These are phyloP conservation scores for Penicillium argentinense DNA, from an alignment of 495 filamentous ascomycete species.

Conservation along the genomic window DNA sequence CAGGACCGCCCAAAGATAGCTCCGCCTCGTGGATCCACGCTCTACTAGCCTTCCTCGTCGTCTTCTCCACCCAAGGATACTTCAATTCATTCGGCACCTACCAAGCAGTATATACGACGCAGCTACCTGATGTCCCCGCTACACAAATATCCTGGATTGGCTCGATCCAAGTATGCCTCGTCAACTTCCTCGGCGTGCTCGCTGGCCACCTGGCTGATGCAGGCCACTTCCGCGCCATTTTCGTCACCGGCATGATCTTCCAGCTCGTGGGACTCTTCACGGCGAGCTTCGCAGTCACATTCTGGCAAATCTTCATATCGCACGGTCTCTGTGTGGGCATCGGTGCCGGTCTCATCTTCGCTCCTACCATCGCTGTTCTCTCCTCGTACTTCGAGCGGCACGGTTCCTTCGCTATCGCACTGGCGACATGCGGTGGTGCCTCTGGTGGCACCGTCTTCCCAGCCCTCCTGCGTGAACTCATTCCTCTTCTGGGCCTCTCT, in stretches of 20 bases:
- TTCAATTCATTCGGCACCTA: neutral
- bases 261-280: slow-evolving; percentile 59
- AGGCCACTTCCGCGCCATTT: slow-evolving; percentile 53
- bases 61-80: neutral
- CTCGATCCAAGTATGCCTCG: slow-evolving; percentile 53
- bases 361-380: slow-evolving; percentile 56
- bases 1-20: neutral
- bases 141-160: slow-evolving; percentile 62
- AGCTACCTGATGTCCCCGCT: slow-evolving; percentile 8
- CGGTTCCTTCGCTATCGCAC: slow-evolving; percentile 58
- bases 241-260: slow-evolving; percentile 46
- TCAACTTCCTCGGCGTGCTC: slow-evolving; percentile 53
- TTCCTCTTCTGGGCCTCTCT: neutral
- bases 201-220: slow-evolving; percentile 58
- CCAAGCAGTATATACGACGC: neutral
- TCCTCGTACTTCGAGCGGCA: slow-evolving; percentile 65
- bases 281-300: slow-evolving; percentile 47
- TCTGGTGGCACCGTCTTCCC: slow-evolving; percentile 52
- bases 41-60: neutral
- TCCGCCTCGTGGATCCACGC: neutral
- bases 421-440: slow-evolving; percentile 59
- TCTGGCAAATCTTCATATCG: slow-evolving; percentile 55
- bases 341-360: slow-evolving; percentile 63
- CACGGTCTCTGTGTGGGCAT: slow-evolving; percentile 69
- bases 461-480: neutral